phyloP scores from a whole-genome alignment of 2,329 filamentous ascomycete species.

The Ceratocystiopsis minuta region DNA sequence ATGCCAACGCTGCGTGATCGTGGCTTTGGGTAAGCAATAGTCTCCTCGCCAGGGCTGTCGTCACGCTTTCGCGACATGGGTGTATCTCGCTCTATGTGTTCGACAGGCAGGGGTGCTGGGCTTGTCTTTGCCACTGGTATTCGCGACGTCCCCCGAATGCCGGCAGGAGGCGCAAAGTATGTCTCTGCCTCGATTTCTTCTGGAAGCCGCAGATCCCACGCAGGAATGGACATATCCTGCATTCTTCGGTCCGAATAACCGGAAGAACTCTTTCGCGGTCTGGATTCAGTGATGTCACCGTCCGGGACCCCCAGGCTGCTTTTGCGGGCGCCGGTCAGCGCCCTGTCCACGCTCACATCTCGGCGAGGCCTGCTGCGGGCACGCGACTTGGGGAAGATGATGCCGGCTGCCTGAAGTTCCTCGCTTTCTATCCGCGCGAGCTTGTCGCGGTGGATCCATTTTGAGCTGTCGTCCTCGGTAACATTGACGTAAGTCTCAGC shows the following conservation, averaged over 20 bases:
- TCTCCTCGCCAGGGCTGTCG: slow-evolving; percentile 35
- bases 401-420: slow-evolving; percentile 63
- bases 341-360: slow-evolving; percentile 13
- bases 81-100: slow-evolving; percentile 57
- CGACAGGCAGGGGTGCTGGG: slow-evolving; percentile 53
- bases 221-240: slow-evolving; percentile 24
- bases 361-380: slow-evolving; percentile 22
- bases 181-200: slow-evolving; percentile 56
- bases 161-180: slow-evolving; percentile 33
- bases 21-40: slow-evolving; percentile 39
- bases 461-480: slow-evolving; percentile 38
- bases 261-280: slow-evolving; percentile 30
- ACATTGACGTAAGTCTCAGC: too few relatives aligned
- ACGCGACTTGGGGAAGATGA: slow-evolving; percentile 38
- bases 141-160: slow-evolving; percentile 49
- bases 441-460: slow-evolving; percentile 80
- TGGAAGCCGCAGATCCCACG: slow-evolving; percentile 58
- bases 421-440: slow-evolving; percentile 63
- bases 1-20: slow-evolving; percentile 55
- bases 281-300: slow-evolving; percentile 14
- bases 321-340: slow-evolving; percentile 7
- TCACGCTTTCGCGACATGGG: slow-evolving; percentile 44
- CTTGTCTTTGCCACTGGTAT: slow-evolving; percentile 77
- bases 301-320: slow-evolving; percentile 12
- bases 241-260: slow-evolving; percentile 18